Evolutionary conservation across 1,284 basidiomycete species (phyloP).

Genomic region (Stereum hirsutum): DNA sequence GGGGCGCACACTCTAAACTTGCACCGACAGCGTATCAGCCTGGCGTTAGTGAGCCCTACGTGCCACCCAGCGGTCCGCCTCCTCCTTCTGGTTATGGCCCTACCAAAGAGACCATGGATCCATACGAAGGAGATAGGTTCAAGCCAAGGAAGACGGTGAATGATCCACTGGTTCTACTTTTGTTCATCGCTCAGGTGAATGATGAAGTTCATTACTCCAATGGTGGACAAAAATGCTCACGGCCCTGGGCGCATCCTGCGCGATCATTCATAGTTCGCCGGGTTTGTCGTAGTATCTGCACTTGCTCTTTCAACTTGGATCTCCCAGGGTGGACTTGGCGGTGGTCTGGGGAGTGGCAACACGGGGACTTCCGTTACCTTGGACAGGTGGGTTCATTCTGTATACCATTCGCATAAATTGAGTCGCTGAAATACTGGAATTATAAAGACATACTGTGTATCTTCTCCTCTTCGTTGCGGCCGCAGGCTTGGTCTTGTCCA

Average conservation of each 20-base stretch:
- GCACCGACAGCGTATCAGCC: slow-evolving; percentile 12
- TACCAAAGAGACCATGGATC: slow-evolving; percentile 42
- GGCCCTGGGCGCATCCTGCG: not conserved
- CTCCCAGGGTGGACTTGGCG: slow-evolving; percentile 54
- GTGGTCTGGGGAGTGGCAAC: slow-evolving; percentile 45
- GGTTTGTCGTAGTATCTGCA: slow-evolving; percentile 60
- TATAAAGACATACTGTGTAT: slow-evolving; percentile 37
- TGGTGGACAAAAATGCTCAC: not conserved
- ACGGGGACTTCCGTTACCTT: slow-evolving; percentile 45
- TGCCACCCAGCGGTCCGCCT: not conserved
- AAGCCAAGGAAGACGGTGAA: slow-evolving; percentile 62
- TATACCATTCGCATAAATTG: slow-evolving; percentile 16
- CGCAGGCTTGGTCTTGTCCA: slow-evolving; percentile 40
- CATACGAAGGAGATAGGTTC: slow-evolving; percentile 58
- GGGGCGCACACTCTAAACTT: slow-evolving; percentile 15
- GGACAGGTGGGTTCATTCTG: slow-evolving; percentile 34
- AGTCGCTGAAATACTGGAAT: slow-evolving; percentile 5
- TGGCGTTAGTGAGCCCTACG: slow-evolving; percentile 16
- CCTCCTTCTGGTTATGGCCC: slow-evolving; percentile 10
- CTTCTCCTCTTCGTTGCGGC: slow-evolving; percentile 54
- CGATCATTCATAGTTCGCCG: slow-evolving; percentile 37
- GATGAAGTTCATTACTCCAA: not conserved
- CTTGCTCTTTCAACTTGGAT: slow-evolving; percentile 58
- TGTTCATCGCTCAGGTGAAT: slow-evolving; percentile 55
- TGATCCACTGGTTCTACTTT: slow-evolving; percentile 61